These are phyloP conservation scores for Cryptococcus sp. DNA, from an alignment of 1,284 basidiomycete genomes.

Conservation along the genomic window DNA sequence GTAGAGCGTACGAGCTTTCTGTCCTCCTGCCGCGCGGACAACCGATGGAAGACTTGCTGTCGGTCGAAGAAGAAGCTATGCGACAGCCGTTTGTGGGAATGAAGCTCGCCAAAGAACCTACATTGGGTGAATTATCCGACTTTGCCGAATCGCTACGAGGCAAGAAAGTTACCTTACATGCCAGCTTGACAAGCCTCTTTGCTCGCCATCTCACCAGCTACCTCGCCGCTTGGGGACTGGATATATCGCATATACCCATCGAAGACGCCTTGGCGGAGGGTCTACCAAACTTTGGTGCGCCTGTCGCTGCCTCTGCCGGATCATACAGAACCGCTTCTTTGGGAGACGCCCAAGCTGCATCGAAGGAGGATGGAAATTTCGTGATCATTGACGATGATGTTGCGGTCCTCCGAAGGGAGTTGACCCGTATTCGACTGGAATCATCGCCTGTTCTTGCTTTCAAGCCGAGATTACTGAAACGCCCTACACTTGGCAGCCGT, in stretches of 20 bases:
- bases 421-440: conserved; percentile 62
- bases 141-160: conserved; percentile 79
- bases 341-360: neutral
- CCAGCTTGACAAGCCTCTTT: conserved; percentile 74
- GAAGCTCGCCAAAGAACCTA: conserved; percentile 63
- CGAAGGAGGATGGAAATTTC: conserved; percentile 49
- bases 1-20: conserved; percentile 46
- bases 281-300: neutral
- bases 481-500: conserved; percentile 66
- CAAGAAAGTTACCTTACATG: conserved; percentile 74
- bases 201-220: conserved; percentile 86
- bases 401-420: conserved; percentile 62
- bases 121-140: conserved; percentile 64
- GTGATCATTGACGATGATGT: conserved; percentile 88
- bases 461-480: conserved; percentile 53
- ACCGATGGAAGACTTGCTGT: conserved; percentile 44
- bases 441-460: conserved; percentile 51
- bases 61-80: conserved; percentile 52
- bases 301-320: neutral
- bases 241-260: conserved; percentile 73
- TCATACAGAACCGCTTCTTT: neutral
- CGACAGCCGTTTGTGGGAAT: conserved; percentile 53
- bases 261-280: conserved; percentile 14
- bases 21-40: conserved; percentile 43
- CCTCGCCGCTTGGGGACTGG: conserved; percentile 89